Percentiles rank a stretch among this genome's conserved stretches.
phyloP scores from a whole-genome alignment of 2,329 filamentous ascomycete species.

The Cladobotryum mycophilum region DNA sequence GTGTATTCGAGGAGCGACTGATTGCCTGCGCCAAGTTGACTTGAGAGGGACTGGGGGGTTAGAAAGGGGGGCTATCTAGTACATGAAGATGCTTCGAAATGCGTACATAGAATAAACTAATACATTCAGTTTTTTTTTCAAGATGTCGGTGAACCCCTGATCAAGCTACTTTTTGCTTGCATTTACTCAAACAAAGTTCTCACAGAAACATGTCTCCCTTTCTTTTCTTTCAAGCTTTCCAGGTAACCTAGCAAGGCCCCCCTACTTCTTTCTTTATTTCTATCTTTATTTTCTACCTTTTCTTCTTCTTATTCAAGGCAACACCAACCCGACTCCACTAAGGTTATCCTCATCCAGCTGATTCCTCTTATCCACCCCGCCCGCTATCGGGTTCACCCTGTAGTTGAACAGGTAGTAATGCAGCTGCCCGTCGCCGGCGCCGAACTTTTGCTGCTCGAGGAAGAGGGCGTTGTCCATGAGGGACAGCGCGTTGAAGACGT shows the following conservation, averaged over 20 bases:
- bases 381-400: constrained; percentile 74
- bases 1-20: constrained; percentile 52
- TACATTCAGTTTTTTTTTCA: no score
- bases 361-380: constrained; percentile 77
- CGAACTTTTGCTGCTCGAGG: constrained; percentile 90
- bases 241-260: no score
- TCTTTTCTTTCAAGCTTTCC: no score
- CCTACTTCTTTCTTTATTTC: no score
- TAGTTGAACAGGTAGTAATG: constrained; percentile 99
- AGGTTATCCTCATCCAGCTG: constrained; percentile 68
- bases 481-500: constrained; percentile 94
- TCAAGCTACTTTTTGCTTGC: no score
- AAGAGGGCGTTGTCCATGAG: constrained; percentile 92
- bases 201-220: no score
- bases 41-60: constrained; percentile 10
- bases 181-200: no score
- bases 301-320: constrained; percentile 46
- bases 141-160: no score
- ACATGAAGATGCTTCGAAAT: not conserved
- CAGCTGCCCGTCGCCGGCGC: constrained; percentile 85
- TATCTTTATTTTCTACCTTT: no score
- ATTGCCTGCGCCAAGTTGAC: constrained; percentile 43
- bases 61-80: not conserved
- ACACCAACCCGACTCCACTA: constrained; percentile 85
- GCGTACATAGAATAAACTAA: not conserved